Percentiles rank a stretch among this genome's conserved stretches.
These are phyloP conservation scores for Phycomyces nitens DNA, from an alignment of 192 early-diverging fungal genomes.

Conservation along the genomic window DNA sequence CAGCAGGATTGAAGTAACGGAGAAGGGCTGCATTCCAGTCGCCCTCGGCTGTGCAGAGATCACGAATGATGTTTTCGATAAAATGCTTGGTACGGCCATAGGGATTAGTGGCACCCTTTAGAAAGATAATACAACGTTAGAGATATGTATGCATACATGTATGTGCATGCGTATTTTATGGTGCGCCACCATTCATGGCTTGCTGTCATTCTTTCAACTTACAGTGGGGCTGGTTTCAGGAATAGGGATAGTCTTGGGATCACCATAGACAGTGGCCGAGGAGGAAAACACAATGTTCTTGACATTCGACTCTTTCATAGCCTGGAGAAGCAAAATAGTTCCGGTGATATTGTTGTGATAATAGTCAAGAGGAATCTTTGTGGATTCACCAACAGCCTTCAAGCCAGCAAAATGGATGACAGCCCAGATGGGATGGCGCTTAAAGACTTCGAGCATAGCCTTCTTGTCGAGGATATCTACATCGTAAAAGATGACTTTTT, in stretches of 20 bases:
- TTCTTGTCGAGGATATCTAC: conserved; percentile 78
- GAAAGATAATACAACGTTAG: background rate
- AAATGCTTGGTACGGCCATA: conserved; percentile 93
- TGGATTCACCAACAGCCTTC: conserved; percentile 84
- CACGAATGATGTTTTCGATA: conserved; percentile 78
- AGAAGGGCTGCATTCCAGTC: conserved; percentile 67
- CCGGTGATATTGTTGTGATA: conserved; percentile 92
- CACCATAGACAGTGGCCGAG: conserved; percentile 87
- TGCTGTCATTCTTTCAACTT: conserved; percentile 9
- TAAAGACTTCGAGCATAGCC: conserved; percentile 69
- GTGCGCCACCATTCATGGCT: too few relatives aligned
- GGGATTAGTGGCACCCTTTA: conserved; percentile 74
- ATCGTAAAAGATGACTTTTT: conserved; percentile 61
- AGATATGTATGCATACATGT: background rate
- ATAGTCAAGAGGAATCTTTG: conserved; percentile 77
- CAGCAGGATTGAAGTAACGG: conserved; percentile 97
- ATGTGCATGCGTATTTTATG: background rate
- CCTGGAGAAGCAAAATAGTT: conserved; percentile 77
- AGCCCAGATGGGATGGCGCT: conserved; percentile 47
- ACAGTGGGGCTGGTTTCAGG: conserved; percentile 59
- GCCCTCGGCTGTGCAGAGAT: conserved; percentile 56
- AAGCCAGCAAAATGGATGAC: conserved; percentile 86
- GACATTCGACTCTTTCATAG: conserved; percentile 73
- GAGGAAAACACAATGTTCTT: conserved; percentile 93
- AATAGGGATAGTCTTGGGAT: conserved; percentile 52